Evolutionary conservation across 768 basidiomycete species (phyloP), one percentile per base, ranked within the genome.

Genomic region (Pholiota conissans): DNA sequence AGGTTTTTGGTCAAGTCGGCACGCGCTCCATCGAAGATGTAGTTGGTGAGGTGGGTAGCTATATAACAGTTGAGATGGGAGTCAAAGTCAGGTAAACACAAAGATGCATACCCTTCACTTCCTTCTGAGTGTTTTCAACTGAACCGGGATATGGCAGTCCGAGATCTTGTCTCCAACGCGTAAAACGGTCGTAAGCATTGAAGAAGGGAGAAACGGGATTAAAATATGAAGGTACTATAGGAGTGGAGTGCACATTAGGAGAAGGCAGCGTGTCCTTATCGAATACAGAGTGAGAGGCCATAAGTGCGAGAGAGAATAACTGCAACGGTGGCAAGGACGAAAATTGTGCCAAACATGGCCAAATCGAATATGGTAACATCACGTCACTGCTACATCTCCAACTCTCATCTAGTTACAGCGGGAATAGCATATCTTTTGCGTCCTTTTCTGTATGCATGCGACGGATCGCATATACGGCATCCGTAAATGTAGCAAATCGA

Each of bases 11-110:
- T 90, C 65, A 98, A 79, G 79, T 99, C 97, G 29, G 96, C 97
- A 64, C 95, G 83, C 26, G 91, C 97, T 63, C 97, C 97, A 78
- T 99, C 97, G 72, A 98, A 98, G 69, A 94, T 86, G 77, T 90
- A 96, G 78, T 96, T 97, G 45, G 89, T 90, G 49, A 98, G 75
- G 67, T 93, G 93, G 11, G 94, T 96, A 53, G 84, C 95, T 98
- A 72, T 2, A 28, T 30, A 29, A 49, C 49, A 55, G 22, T 42
- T 28, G 9, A 48, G 58, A 57, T 52, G 64, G 37, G 35, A 18
- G 34, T 50, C 4, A 34, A 55, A 39, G 28, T 39, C 49, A 18
- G 10, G 24, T 28, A 45, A 39, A 42, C 42, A 56, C 39, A 52
- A 29, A 30, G 51, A 40, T 29, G 72, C 85, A 59, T 65, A 96